Base-by-base conservation (phyloP, 306 rosid genomes). In the Boehmeria nivea region DNA sequence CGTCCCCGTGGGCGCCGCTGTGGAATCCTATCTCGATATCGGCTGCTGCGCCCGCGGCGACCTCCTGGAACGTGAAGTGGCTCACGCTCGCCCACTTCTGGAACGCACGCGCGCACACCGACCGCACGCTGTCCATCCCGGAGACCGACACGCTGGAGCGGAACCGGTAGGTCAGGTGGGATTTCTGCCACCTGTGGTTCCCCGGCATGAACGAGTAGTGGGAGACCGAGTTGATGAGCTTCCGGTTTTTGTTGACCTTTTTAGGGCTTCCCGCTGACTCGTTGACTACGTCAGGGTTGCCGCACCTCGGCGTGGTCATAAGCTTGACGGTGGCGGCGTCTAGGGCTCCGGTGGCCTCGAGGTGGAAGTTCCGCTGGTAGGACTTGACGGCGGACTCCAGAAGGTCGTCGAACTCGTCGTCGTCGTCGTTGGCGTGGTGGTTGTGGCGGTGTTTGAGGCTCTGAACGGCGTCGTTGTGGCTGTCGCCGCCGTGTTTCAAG, bases 271-370 rank as follows among this genome's bases (percentile, higher is more conserved):
- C 6, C 1, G 19, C 6, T 6, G 22, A 14, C 10, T 52, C 14
- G 0, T 59, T 43, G 21, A 58, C n/a, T 2, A 51, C 15, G 1
- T 71, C 72, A 0, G 67, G 56, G 22, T 58, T 46, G 12, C 72
- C 71, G 9, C 76, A 64, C 17, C 71, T 57, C 1, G 76, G 66
- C 59, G 39, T 20, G 12, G 37, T 63, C 76, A 71, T 71, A 11
- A 28, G 45, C 21, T 54, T 54, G 4, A 17, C 27, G 6, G 71
- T 71, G 9, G 12, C 21, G 23, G 67, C 8, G 48, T 72, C 63
- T 15, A 64, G 24, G 38, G 51, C 21, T 22, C 76, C 67, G 1
- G 71, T 59, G 24, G 47, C 71, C n/a, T 65, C 27, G 26, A 72
- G 57, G 26, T 54, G 54, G 49, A 52, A 65, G 24, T 54, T 44